A percentile compares a stretch with the other conserved stretches of the same genome.
Evolutionary conservation across 2,329 filamentous ascomycete species (phyloP).

Genomic region (Coniochaeta sp.): DNA sequence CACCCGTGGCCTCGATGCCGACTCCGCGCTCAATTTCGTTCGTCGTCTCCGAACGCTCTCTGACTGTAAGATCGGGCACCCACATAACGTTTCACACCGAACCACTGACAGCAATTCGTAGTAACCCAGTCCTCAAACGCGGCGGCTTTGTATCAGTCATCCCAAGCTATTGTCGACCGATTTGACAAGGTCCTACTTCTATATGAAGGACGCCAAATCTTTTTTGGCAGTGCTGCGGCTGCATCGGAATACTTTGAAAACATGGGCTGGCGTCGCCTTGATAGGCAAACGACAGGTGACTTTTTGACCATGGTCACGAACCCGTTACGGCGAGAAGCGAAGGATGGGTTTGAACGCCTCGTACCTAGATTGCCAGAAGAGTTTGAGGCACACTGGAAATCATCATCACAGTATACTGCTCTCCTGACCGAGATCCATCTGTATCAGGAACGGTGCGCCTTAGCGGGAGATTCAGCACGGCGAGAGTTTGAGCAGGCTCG

Average conservation of each 20-base stretch:
- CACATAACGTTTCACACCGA: too few relatives aligned
- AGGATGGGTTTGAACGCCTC: conserved; percentile 52
- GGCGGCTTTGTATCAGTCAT: conserved; percentile 69
- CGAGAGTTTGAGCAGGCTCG: too few relatives aligned
- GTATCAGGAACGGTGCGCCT: too few relatives aligned
- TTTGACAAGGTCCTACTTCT: conserved; percentile 71
- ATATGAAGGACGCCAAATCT: conserved; percentile 73
- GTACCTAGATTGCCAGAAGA: conserved; percentile 65
- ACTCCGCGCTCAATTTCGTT: too few relatives aligned
- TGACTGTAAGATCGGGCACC: too few relatives aligned
- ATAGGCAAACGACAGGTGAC: conserved; percentile 60
- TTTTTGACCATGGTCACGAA: conserved; percentile 65
- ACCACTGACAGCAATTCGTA: too few relatives aligned
- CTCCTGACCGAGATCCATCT: conserved; percentile 39
- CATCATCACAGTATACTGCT: conserved; percentile 33
- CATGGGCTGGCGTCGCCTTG: conserved; percentile 61
- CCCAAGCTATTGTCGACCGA: conserved; percentile 58
- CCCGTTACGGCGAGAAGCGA: conserved; percentile 47
- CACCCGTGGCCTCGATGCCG: conserved; percentile 1
- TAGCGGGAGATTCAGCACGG: too few relatives aligned
- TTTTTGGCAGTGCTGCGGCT: conserved; percentile 53
- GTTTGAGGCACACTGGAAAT: conserved; percentile 44
- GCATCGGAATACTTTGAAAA: conserved; percentile 60
- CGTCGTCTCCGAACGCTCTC: too few relatives aligned
- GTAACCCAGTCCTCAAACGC: too few relatives aligned